Percentiles rank a stretch among this genome's conserved stretches.
Conservation (phyloP, 441 rosid genomes). For the Codiaeum variegatum region DNA sequence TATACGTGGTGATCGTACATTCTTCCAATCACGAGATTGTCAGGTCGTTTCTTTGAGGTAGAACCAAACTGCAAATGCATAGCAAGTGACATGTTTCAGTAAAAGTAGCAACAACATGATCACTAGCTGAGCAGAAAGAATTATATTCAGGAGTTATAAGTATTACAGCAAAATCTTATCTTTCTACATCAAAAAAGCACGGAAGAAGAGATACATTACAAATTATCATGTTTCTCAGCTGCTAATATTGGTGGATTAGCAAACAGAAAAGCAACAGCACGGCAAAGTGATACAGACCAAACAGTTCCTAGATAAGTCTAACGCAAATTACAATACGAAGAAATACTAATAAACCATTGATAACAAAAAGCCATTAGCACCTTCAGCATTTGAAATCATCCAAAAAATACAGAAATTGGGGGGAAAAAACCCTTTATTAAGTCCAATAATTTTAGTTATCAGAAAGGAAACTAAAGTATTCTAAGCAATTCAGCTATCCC, state of each 20-base stretch:
- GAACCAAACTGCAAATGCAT: conserved; percentile 66
- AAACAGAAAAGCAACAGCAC: not conserved
- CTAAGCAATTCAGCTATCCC: not conserved
- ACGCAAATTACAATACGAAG: not conserved
- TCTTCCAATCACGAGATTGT: conserved; percentile 80
- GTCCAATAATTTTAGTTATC: not conserved
- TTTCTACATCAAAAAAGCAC: not conserved
- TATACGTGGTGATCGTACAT: conserved; percentile 77
- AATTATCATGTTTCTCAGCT: not conserved
- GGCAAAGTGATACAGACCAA: not conserved
- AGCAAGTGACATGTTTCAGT: not conserved
- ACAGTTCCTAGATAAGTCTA: not conserved
- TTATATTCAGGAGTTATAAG: not conserved
- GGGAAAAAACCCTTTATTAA: not conserved
- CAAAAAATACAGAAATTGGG: not conserved
- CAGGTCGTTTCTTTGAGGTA: conserved; percentile 85
- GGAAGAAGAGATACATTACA: not conserved
- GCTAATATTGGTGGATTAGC: not conserved
- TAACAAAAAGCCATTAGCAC: too few relatives aligned
- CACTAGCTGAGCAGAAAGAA: too few relatives aligned
- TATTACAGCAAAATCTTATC: not conserved
- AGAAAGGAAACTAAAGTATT: not conserved
- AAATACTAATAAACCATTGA: not conserved
- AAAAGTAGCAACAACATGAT: not conserved
- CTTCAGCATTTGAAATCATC: not conserved